phyloP scores from a whole-genome alignment of 2,329 filamentous ascomycete genomes.

The Zymoseptoria crescenta region DNA sequence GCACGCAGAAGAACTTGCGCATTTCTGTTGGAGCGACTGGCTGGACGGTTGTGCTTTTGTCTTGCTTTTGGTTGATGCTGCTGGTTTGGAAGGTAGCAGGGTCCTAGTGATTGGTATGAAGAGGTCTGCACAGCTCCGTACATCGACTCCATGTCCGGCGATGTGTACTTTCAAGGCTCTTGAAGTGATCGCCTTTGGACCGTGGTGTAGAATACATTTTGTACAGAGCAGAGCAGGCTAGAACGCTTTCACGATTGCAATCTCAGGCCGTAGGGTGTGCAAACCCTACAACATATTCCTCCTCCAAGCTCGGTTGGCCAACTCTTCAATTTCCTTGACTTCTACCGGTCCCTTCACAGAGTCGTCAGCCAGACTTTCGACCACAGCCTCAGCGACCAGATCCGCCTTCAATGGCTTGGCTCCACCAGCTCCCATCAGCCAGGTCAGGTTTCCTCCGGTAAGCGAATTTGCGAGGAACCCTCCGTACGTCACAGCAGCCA shows the following conservation, averaged over 20 bases:
- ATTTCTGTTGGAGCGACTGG: neutral
- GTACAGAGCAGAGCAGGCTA: neutral
- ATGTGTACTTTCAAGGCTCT: neutral
- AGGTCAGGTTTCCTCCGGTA: conserved; percentile 66
- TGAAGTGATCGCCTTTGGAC: neutral
- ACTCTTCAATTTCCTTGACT: conserved; percentile 67
- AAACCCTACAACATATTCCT: conserved; percentile 69
- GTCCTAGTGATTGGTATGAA: neutral
- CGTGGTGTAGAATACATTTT: neutral
- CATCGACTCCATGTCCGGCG: neutral
- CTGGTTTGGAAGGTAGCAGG: conserved; percentile 4
- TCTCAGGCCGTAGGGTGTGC: neutral
- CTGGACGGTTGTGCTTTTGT: conserved; percentile 73
- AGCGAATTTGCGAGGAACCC: conserved; percentile 70
- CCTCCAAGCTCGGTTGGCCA: conserved; percentile 79
- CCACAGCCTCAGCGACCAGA: conserved; percentile 76
- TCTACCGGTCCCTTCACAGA: conserved; percentile 67
- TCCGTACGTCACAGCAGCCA: conserved; percentile 69
- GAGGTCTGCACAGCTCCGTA: neutral
- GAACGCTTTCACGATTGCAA: neutral
- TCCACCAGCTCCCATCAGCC: conserved; percentile 72
- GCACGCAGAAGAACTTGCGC: neutral
- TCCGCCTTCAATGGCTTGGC: conserved; percentile 84
- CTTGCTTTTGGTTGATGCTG: conserved; percentile 59
- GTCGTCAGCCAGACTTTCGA: conserved; percentile 75